These are phyloP conservation scores for Trichosporon sp. DNA, from an alignment of 1,284 basidiomycete species.

Conservation along the genomic window DNA sequence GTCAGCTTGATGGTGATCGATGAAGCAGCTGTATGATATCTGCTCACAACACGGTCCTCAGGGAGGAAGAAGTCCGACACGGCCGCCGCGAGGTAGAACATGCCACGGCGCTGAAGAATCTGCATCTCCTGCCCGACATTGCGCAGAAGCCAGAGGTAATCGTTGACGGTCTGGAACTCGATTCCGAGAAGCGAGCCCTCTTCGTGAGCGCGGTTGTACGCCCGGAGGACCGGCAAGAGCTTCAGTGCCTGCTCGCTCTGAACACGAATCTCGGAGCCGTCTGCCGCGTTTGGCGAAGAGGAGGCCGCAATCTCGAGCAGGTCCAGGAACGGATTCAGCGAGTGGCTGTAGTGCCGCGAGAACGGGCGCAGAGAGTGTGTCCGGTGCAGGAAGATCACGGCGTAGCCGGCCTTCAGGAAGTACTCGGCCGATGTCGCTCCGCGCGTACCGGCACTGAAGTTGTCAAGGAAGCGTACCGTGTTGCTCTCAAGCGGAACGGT, in stretches of 20 bases:
- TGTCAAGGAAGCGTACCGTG: constrained; percentile 97
- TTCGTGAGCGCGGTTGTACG: constrained; percentile 75
- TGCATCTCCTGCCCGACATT: constrained; percentile 62
- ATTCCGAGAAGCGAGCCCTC: constrained; percentile 74
- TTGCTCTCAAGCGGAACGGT: constrained; percentile 93
- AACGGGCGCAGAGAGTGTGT: constrained; percentile 97
- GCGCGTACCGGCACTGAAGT: constrained; percentile 95
- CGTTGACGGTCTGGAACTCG: constrained; percentile 90
- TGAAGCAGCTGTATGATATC: constrained; percentile 18
- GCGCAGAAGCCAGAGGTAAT: constrained; percentile 89
- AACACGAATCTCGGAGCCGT: constrained; percentile 51
- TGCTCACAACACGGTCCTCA: constrained; percentile 75
- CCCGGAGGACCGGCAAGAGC: constrained; percentile 67
- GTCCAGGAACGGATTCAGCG: constrained; percentile 95
- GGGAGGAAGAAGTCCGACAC: constrained; percentile 98
- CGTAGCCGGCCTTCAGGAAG: constrained; percentile 85
- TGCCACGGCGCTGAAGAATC: constrained; percentile 63
- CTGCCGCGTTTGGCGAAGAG: not conserved
- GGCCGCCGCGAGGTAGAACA: constrained; percentile 97
- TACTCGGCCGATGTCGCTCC: constrained; percentile 98
- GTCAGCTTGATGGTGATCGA: not conserved
- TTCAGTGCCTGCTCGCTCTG: constrained; percentile 58
- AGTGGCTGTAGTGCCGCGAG: constrained; percentile 94
- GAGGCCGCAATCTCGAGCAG: constrained; percentile 64
- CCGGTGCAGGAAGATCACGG: constrained; percentile 96